Percentiles rank a stretch among this genome's conserved stretches.
Conservation (phyloP, 2,329 filamentous ascomycete genomes). For the Aspergillus awamori region DNA sequence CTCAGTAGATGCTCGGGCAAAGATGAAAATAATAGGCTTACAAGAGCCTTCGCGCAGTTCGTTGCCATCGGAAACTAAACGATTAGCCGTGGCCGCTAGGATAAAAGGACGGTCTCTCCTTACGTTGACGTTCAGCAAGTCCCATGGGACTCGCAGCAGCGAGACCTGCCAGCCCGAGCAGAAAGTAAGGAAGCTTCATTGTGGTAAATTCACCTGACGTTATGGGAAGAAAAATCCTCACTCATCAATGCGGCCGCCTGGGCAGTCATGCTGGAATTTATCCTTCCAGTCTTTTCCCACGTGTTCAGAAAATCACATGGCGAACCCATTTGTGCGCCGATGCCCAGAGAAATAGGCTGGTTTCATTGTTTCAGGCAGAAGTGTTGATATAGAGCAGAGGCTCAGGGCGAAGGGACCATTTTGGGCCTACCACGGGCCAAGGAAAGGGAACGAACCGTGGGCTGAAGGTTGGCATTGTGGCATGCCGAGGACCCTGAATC, state of each 20-base stretch:
- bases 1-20: slow-evolving; percentile 54
- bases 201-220: background rate
- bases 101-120: background rate
- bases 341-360: background rate
- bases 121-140: slow-evolving; percentile 18
- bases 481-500: background rate
- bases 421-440: background rate
- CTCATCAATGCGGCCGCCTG: background rate
- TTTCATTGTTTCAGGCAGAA: background rate
- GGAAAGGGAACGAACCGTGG: background rate
- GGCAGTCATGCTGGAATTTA: background rate
- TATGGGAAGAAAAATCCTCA: no score
- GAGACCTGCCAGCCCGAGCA: slow-evolving; percentile 14
- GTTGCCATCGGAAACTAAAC: slow-evolving; percentile 29
- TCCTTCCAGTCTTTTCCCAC: background rate
- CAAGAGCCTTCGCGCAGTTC: slow-evolving; percentile 47
- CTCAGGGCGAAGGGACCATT: background rate
- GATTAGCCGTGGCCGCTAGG: background rate
- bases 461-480: background rate
- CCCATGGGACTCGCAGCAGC: slow-evolving; percentile 13
- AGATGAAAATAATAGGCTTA: slow-evolving; percentile 51
- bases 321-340: background rate
- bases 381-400: background rate
- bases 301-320: background rate
- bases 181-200: background rate